Percentiles rank a stretch among this genome's conserved stretches.
Evolutionary conservation across 768 basidiomycete genomes (phyloP).

Genomic region (Tulasnella sp.): DNA sequence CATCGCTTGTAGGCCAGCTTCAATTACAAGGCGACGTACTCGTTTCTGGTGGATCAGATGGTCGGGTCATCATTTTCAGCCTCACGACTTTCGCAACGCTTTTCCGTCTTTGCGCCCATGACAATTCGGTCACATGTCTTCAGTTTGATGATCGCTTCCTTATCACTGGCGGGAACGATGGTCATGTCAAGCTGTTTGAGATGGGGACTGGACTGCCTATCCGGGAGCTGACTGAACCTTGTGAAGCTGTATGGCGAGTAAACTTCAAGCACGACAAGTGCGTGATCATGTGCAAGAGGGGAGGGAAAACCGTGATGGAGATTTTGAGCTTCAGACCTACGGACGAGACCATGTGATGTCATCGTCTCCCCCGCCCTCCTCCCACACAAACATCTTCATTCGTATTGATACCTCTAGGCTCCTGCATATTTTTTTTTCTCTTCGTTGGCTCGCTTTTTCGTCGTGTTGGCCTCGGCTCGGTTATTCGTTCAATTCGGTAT

Average conservation of each 20-base stretch:
- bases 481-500: neutral
- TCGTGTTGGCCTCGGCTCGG: neutral
- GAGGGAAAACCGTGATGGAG: constrained; percentile 75
- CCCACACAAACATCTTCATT: neutral
- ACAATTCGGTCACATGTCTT: constrained; percentile 69
- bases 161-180: constrained; percentile 76
- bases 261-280: constrained; percentile 57
- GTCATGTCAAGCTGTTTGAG: constrained; percentile 63
- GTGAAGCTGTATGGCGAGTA: constrained; percentile 82
- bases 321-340: constrained; percentile 50
- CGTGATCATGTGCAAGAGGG: constrained; percentile 69
- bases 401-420: neutral
- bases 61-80: constrained; percentile 64
- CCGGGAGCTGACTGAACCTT: constrained; percentile 61
- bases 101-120: constrained; percentile 71
- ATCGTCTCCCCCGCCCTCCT: neutral
- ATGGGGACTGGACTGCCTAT: constrained; percentile 51
- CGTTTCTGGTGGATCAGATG: constrained; percentile 79
- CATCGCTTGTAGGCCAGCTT: constrained; percentile 81
- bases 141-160: constrained; percentile 77
- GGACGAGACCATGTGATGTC: constrained; percentile 9
- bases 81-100: constrained; percentile 29
- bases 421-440: neutral
- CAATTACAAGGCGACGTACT: constrained; percentile 59
- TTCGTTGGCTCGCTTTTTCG: neutral